Base-by-base conservation (phyloP, 1,284 basidiomycete genomes). In the Prillingera fragicola region DNA sequence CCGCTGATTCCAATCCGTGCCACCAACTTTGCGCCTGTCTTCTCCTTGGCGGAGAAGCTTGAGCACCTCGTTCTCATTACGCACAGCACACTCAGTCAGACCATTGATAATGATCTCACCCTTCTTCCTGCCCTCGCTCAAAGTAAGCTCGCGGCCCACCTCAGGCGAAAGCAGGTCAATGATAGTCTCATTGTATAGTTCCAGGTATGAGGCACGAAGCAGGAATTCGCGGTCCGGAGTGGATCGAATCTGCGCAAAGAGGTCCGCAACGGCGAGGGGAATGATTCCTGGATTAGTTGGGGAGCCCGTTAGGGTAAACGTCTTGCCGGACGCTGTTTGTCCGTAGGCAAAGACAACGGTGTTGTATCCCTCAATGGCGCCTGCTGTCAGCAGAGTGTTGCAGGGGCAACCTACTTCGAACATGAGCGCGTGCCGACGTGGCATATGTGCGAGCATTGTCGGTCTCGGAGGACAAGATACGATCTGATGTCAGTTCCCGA, bases 301-400 rank as follows among this genome's bases (percentile, higher is more conserved):
- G 27, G 79, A 82, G 9, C 94, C 94, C 7, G 78, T 79, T 32
- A 97, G 79, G 0, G 91, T 95, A 63, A 86, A 91, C 0, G 91
- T 95, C 76, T 95, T 96, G 40, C 91, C 91, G 15, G 86, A 73
- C 2, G 73, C 74, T 1, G 74, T 74, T 50, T 72, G 69, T 25
- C 89, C 90, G 54, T 95, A 94, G 0, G 90, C 90, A 60, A 95
- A 95, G 38, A 94, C 81, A 54, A 96, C 88, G 10, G 89, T 81
- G 66, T 98, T 97, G 75, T 83, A 97, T 9, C 92, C 94, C 40
- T 95, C 89, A 87, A 96, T 95, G 10, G 90, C 87, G 15, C 88
- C 86, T 51, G 56, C 3, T 24, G 43, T 45, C 24, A 63, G 43
- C 15, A n/a, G 15, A 3, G 9, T 9, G 3, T 4, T 27, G 33